Base-by-base conservation (phyloP, 257 asterid genomes). In the Phtheirospermum japonicum region DNA sequence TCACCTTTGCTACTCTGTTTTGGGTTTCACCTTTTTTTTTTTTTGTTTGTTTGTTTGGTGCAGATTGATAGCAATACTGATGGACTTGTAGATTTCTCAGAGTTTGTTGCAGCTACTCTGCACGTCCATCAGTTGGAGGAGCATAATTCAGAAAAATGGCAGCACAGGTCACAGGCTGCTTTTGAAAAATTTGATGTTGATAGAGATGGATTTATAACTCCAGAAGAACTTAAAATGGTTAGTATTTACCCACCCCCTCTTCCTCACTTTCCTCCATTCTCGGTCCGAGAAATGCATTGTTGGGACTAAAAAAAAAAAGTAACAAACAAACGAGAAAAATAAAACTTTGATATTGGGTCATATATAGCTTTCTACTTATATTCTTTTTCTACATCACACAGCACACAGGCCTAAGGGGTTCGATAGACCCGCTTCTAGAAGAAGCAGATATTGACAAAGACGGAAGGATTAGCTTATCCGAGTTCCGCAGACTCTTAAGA, bases 381-480 rank as follows among this genome's bases (percentile, higher is more conserved):
- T 48, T 48, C 28, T 17, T 50, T 50, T 6, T 8, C 32, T 42
- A 42, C 3, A 50, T 50, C 51, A 69, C 3, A 3, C 95, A 93
- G 99, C 94, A 87, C 75, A 82, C 94, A 0, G 82, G 97, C 9
- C 67, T 93, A 62, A 79, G 76, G 77, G 95, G 95, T 16, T 93
- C 96, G 6, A 80, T 87, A 51, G 93, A 87, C 58, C 97, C 99
- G 1, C 80, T 93, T 9, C 80, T 93, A 4, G 96, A 89, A 72
- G 99, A 93, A 81, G 99, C 99, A 30, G 99, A 93, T 67, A 79
- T 93, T 0, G 96, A 93, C 77, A 89, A 82, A 79, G 99, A 93
- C 30, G 99, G 99, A 50, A 82, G 72, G 82, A 93, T 93, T 68
- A 93, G 99, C 83, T 70, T 93, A 63, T 64, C 88, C 3, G 99